Base-by-base conservation (phyloP, 2,329 filamentous ascomycete genomes). In the Ophiosphaerella herpotricha region DNA sequence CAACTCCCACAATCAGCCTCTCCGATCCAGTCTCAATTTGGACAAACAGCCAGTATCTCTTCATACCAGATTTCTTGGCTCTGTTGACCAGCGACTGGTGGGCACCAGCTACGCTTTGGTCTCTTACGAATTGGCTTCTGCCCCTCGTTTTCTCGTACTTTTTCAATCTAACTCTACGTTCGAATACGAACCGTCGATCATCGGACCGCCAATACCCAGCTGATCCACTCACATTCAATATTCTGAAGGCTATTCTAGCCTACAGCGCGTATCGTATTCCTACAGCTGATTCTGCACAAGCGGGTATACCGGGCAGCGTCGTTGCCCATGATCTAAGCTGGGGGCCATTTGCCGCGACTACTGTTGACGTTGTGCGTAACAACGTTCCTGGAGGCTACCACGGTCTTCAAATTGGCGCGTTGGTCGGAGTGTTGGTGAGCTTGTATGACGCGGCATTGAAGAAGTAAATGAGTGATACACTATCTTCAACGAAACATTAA, bases 181-280 rank as follows among this genome's bases (percentile, higher is more conserved):
- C 79, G 18, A 81, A 78, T 63, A 79, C 60, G 50, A 77, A 71
- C 63, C 73, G 71, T 67, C 71, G 73, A 52, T 72, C 73, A 14
- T 64, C 67, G 3, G 72, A 71, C 45, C 65, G 71, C 16, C 82
- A 84, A 57, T 85, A 87, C 57, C 77, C 80, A 5, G 85, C 93
- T 57, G 94, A 99, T 71, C 92, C 92, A 4, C 77, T 97, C 68
- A 89, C 87, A 18, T 99, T 95, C 77, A 96, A 92, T 77, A 86
- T 97, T 49, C 85, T 85, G 63, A 96, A 96, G 78, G 92, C 88
- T 0, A 71, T 97, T 46, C 74, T 92, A 51, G 86, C 89, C 7
- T 96, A 89, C 72, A 81, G 93, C 31, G 86, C 96, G 14, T 96
- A 92, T 69, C 84, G 81, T 8, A 44, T 64, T 24, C 58, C 62